phyloP scores from a whole-genome alignment of 768 basidiomycete species.

The Suillus clintonianus region DNA sequence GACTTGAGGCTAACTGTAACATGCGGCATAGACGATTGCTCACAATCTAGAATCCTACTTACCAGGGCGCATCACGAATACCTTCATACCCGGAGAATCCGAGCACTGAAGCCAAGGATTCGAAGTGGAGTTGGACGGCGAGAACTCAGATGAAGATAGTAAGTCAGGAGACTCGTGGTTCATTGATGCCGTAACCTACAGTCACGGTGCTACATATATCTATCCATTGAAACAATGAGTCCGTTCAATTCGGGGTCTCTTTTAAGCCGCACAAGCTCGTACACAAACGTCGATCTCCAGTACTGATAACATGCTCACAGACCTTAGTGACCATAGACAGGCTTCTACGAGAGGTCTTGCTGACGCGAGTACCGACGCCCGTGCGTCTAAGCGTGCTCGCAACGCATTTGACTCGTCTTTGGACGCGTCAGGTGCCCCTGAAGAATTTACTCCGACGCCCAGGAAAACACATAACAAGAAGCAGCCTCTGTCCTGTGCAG shows the following conservation, averaged over 20 bases:
- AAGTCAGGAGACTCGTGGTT: slow-evolving; percentile 12
- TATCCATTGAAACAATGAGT: slow-evolving; percentile 11
- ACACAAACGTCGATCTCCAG: slow-evolving; percentile 21
- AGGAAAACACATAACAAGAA: slow-evolving; percentile 27
- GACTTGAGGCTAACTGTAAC: neutral
- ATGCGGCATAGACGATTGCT: slow-evolving; percentile 2
- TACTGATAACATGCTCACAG: slow-evolving; percentile 27
- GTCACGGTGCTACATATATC: slow-evolving; percentile 10
- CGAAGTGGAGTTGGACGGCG: slow-evolving; percentile 8
- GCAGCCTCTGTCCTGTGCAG: slow-evolving; percentile 61
- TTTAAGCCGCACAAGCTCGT: slow-evolving; percentile 8
- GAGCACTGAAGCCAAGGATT: slow-evolving; percentile 4
- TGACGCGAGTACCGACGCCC: slow-evolving; percentile 20
- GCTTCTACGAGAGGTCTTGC: slow-evolving; percentile 1
- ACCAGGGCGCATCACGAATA: neutral
- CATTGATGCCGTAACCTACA: slow-evolving; percentile 12
- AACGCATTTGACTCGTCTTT: slow-evolving; percentile 30
- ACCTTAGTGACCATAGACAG: neutral
- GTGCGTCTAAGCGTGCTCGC: slow-evolving; percentile 50
- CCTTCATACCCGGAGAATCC: slow-evolving; percentile 9
- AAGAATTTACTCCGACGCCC: slow-evolving; percentile 8
- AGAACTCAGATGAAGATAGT: slow-evolving; percentile 13
- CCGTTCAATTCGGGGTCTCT: slow-evolving; percentile 17
- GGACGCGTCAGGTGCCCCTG: slow-evolving; percentile 11
- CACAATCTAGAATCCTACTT: neutral